Evolutionary conservation across 1,284 basidiomycete genomes (phyloP).

Genomic region (Ceratobasidium sp.): DNA sequence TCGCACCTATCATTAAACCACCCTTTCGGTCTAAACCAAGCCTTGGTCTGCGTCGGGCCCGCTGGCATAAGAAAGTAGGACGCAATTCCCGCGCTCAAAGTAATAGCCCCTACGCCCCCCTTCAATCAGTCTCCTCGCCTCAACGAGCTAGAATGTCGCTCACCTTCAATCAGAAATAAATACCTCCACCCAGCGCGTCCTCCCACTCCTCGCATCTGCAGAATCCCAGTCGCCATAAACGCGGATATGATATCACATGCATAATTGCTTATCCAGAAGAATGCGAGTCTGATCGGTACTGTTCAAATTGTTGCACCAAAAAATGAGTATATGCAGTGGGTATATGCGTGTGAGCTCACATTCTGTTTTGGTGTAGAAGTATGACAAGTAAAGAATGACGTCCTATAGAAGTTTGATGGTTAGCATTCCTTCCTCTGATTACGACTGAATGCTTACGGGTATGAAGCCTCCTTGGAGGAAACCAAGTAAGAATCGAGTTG

Average conservation of each 20-base stretch:
- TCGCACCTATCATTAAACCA: no score
- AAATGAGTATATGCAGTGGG: no score
- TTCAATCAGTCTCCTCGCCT: no score
- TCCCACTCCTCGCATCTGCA: conserved; percentile 62
- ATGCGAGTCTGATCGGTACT: conserved; percentile 72
- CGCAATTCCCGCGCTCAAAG: conserved; percentile 13
- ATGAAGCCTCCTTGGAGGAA: conserved; percentile 71
- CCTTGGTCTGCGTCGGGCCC: conserved; percentile 74
- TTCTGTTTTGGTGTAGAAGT: conserved; percentile 72
- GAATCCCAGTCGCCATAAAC: conserved; percentile 74
- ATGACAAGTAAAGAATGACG: conserved; percentile 75
- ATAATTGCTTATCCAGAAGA: conserved; percentile 76
- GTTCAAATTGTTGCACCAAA: no score
- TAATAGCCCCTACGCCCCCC: no score
- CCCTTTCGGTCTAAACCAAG: conserved; percentile 75
- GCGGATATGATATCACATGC: conserved; percentile 67
- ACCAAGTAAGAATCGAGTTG: conserved; percentile 55
- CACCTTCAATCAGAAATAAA: conserved; percentile 54
- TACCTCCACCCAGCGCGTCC: conserved; percentile 50
- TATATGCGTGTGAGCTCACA: no score
- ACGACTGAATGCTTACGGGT: no score
- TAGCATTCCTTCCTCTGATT: no score
- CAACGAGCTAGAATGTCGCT: no score
- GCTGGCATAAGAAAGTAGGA: conserved; percentile 78
- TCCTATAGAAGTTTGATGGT: no score